Conservation (phyloP, 805 yeast genomes). For the Myxozyma lipomycoides region DNA sequence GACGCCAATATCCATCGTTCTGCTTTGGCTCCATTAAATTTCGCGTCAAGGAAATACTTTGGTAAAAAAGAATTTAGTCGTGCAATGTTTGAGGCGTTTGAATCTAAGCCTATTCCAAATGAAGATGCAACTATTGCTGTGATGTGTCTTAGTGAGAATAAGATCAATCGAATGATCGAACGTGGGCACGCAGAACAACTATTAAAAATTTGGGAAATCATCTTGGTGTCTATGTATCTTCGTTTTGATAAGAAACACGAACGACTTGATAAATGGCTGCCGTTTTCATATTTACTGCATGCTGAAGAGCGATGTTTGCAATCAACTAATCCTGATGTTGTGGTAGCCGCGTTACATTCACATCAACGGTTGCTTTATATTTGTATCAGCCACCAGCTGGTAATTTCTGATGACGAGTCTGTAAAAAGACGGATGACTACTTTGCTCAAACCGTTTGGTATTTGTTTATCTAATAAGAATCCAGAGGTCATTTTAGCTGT, state of each 20-base stretch:
- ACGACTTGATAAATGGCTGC: too few relatives aligned
- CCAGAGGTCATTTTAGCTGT: not conserved
- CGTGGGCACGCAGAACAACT: slow-evolving; percentile 18
- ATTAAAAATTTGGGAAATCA: slow-evolving; percentile 14
- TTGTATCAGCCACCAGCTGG: not conserved
- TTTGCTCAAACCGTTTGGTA: not conserved
- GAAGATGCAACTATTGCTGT: slow-evolving; percentile 7
- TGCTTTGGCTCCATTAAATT: slow-evolving; percentile 9
- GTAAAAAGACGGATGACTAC: not conserved
- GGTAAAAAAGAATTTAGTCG: slow-evolving; percentile 8
- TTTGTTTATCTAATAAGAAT: not conserved
- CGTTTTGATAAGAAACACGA: too few relatives aligned
- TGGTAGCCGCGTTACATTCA: too few relatives aligned
- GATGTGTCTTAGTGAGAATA: not conserved
- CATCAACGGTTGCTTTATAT: not conserved
- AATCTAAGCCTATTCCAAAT: not conserved
- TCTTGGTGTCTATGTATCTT: too few relatives aligned
- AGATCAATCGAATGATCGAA: slow-evolving; percentile 8
- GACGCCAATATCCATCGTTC: slow-evolving; percentile 10
- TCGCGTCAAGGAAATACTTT: slow-evolving; percentile 4
- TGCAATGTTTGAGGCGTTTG: slow-evolving; percentile 8
- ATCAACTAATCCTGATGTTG: too few relatives aligned
- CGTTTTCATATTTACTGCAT: too few relatives aligned
- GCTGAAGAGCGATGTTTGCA: too few relatives aligned
- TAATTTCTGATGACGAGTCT: not conserved